A percentile compares a stretch with the other conserved stretches of the same genome.
These are phyloP conservation scores for Emmonsiellopsis sp. DNA, from an alignment of 2,329 filamentous ascomycete species.

Conservation along the genomic window DNA sequence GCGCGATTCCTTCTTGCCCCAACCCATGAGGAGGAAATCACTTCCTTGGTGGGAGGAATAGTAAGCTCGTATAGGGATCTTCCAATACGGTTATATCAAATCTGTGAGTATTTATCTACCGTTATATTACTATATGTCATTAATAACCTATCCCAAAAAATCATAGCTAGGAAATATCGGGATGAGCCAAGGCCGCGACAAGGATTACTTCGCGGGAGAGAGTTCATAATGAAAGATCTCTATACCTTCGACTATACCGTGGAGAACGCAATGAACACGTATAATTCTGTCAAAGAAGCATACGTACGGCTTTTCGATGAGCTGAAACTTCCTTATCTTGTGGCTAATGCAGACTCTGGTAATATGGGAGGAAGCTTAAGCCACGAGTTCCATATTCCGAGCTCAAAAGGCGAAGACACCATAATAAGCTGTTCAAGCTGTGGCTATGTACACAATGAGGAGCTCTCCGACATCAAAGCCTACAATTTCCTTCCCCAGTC, in stretches of 20 bases:
- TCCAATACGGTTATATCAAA: constrained; percentile 82
- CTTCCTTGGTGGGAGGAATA: constrained; percentile 61
- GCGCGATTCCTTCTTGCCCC: constrained; percentile 69
- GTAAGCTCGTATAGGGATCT: constrained; percentile 77
- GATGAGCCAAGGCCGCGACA: constrained; percentile 85
- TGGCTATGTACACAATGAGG: constrained; percentile 73
- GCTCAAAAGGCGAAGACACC: constrained; percentile 71
- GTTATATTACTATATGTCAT: constrained; percentile 2
- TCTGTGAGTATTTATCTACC: constrained; percentile 45
- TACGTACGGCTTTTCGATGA: constrained; percentile 74
- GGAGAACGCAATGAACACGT: constrained; percentile 66
- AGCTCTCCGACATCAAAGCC: constrained; percentile 53
- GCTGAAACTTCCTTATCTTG: constrained; percentile 70
- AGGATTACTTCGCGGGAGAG: constrained; percentile 74
- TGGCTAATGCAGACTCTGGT: constrained; percentile 87
- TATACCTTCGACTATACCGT: constrained; percentile 79
- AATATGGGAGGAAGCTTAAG: constrained; percentile 89
- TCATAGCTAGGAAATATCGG: constrained; percentile 74
- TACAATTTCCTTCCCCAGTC: constrained; percentile 18
- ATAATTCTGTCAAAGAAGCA: constrained; percentile 60
- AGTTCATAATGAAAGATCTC: constrained; percentile 97
- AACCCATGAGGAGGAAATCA: constrained; percentile 96
- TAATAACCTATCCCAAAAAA: background rate
- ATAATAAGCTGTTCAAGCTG: constrained; percentile 68
- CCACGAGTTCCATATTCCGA: constrained; percentile 87